Base-by-base conservation (phyloP, 345 rosid species). In the Microthlaspi erraticum region DNA sequence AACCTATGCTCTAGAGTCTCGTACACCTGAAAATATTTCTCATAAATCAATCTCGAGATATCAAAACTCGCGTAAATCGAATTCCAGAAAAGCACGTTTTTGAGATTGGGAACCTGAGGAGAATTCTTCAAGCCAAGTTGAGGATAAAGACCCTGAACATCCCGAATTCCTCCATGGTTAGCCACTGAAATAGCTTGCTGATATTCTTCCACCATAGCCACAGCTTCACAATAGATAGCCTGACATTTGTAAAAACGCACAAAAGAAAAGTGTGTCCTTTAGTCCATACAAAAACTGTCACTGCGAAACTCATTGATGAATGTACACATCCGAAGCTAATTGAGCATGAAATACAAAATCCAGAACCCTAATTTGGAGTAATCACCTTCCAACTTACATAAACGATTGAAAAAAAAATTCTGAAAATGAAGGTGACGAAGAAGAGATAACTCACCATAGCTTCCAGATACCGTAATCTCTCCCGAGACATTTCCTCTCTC, bases 401-500 rank as follows among this genome's bases (percentile, higher is more conserved):
- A 50, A 38, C 16, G 45, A 5, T 32, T 32, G 1, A 34, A 65
- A 16, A 2, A 58, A 3, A 16, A 26, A 48, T 1, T 6, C 14
- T 3, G 48, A 38, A 55, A n/a, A 53, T 5, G 52, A 43, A 61
- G 12, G 12, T 6, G 34, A 59, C 60, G 34, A 31, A 19, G 36
- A 58, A 4, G 32, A 52, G 17, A 20, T 23, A 0, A 44, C 65
- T 76, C 70, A 91, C 99, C 98, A 91, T 89, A 58, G 97, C 89
- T 86, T 94, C 99, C 65, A 94, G 82, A 68, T 91, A 89, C 19
- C 95, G 95, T 58, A 94, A 48, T 74, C 96, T 85, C 84, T 91
- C 97, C 54, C 88, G 83, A 29, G 85, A 85, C 97, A 89, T 94
- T 77, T 91, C 99, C 75, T 94, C 99, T 80, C 96, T 86, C 9